Percentiles rank a stretch among this genome's conserved stretches.
phyloP scores from a whole-genome alignment of 2,329 filamentous ascomycete species.

The Zopfia rhizophila region DNA sequence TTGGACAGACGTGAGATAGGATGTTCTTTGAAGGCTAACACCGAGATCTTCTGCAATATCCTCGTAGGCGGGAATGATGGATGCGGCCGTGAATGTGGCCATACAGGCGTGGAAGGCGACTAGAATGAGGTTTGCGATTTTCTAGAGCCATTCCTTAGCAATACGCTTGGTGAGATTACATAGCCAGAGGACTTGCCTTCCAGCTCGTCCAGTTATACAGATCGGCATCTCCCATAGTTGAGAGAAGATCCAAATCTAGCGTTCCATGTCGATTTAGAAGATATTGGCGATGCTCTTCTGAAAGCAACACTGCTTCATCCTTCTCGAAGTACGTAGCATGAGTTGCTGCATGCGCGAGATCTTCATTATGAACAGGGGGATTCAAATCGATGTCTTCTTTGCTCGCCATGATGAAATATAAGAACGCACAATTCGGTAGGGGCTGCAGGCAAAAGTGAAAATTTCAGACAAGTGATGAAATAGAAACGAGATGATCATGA shows the following conservation, averaged over 20 bases:
- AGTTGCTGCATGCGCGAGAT: conserved; percentile 38
- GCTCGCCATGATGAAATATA: too few relatives aligned
- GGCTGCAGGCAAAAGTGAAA: too few relatives aligned
- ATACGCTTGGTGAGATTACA: neutral
- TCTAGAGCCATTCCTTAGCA: conserved; percentile 49
- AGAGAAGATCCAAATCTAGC: conserved; percentile 64
- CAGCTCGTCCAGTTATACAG: conserved; percentile 67
- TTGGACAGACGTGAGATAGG: conserved; percentile 66
- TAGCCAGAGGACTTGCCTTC: conserved; percentile 51
- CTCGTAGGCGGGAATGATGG: conserved; percentile 66
- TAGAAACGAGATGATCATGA: too few relatives aligned
- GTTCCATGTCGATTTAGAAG: conserved; percentile 65
- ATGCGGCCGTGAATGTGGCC: conserved; percentile 65
- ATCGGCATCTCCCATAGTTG: conserved; percentile 61
- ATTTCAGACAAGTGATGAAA: too few relatives aligned
- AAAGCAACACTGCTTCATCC: conserved; percentile 45
- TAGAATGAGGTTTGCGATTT: conserved; percentile 62
- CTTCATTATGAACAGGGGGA: conserved; percentile 30
- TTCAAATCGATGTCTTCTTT: too few relatives aligned
- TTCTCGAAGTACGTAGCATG: conserved; percentile 41
- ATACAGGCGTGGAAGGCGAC: conserved; percentile 69
- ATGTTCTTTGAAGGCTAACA: conserved; percentile 60
- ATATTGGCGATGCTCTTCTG: conserved; percentile 61
- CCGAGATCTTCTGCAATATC: conserved; percentile 63
- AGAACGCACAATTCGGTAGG: too few relatives aligned